Conservation (phyloP, 768 basidiomycete genomes). For the Hemileccinum impolitum region DNA sequence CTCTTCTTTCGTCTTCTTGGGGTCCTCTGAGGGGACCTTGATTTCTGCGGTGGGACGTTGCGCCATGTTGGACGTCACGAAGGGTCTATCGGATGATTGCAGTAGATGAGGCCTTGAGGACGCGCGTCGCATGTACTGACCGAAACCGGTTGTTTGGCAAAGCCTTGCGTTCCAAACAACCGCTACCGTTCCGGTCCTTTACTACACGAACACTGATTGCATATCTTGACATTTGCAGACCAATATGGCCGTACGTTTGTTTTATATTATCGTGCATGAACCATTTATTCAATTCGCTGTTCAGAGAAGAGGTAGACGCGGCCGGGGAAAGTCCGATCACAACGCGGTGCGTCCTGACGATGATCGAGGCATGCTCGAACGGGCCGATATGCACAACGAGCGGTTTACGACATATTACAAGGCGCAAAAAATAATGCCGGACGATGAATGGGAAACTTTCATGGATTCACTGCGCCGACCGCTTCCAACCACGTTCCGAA, state of each 20-base stretch:
- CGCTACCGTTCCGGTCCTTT: neutral
- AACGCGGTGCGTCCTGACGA: constrained; percentile 23
- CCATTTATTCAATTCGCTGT: neutral
- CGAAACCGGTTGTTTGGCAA: constrained; percentile 32
- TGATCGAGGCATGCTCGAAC: constrained; percentile 53
- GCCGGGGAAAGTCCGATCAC: constrained; percentile 10
- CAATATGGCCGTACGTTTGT: constrained; percentile 18
- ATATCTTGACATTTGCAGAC: neutral
- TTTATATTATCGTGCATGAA: neutral
- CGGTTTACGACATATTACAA: constrained; percentile 67
- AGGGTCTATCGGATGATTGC: constrained; percentile 2
- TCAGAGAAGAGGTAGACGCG: constrained; percentile 20
- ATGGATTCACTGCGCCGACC: constrained; percentile 62
- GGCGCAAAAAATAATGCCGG: constrained; percentile 70
- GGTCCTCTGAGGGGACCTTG: constrained; percentile 68
- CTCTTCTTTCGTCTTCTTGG: constrained; percentile 60
- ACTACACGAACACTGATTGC: too few relatives aligned
- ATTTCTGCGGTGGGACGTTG: constrained; percentile 58
- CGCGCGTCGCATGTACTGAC: constrained; percentile 28
- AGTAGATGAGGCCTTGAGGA: constrained; percentile 22
- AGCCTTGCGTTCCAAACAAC: constrained; percentile 32
- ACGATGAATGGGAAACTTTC: constrained; percentile 78
- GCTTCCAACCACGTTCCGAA: constrained; percentile 91
- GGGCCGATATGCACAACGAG: constrained; percentile 66
- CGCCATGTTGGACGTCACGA: constrained; percentile 43